Conservation (phyloP, 345 rosid species). For the Salix koriyanagi region DNA sequence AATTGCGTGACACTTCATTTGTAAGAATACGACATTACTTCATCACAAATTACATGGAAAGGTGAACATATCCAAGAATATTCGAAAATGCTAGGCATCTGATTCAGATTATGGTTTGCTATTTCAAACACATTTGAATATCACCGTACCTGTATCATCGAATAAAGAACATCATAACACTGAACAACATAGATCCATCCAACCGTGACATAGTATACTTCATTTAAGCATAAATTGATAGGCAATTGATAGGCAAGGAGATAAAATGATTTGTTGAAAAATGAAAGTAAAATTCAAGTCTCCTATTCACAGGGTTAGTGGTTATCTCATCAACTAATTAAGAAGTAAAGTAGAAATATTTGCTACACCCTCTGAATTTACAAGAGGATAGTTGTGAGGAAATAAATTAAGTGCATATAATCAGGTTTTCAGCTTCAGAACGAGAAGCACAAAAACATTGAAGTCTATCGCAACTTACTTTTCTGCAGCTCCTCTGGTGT, state of each 20-base stretch:
- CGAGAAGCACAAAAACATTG: neutral
- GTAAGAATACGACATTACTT: neutral
- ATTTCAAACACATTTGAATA: neutral
- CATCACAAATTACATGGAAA: neutral
- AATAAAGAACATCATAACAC: neutral
- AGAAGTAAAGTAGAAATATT: neutral
- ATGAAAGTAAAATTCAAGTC: neutral
- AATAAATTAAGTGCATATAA: neutral
- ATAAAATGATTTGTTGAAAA: neutral
- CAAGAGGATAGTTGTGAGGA: neutral
- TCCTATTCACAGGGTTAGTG: neutral
- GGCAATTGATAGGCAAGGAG: neutral
- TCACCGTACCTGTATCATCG: neutral
- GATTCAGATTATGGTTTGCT: neutral
- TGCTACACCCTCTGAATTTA: neutral
- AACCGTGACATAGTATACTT: neutral
- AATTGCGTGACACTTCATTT: neutral
- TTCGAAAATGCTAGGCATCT: neutral
- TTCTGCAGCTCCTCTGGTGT: conserved; percentile 84
- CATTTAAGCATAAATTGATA: neutral
- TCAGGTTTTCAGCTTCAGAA: neutral
- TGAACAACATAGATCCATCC: neutral
- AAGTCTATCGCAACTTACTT: conserved; percentile 36
- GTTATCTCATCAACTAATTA: neutral
- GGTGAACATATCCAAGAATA: neutral